Evolutionary conservation across 345 rosid species (phyloP), one percentile per base, ranked within the genome.

Genomic region (Microthlaspi erraticum): DNA sequence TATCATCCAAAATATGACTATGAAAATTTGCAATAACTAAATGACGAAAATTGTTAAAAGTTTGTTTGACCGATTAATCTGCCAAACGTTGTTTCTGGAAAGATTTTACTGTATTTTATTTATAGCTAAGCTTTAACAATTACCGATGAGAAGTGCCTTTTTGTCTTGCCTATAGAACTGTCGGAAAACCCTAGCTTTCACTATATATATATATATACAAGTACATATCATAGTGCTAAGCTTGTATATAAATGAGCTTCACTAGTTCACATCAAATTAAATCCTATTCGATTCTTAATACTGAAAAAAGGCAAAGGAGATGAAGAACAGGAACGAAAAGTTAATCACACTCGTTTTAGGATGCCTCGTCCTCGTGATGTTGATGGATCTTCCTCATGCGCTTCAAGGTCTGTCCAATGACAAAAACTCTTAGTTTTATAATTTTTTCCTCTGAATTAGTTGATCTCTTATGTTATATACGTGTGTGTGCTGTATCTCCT

Each of bases 81-180:
- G 62, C 69, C 31, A 55, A 63, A 45, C 55, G 12, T 44, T 26
- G 34, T 37, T 36, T 33, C 43, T 46, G 5, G 19, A 26, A 18
- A 48, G 14, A 8, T 33, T 56, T 18, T 4, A 26, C 36, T 54
- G 23, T 43, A 63, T 57, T 34, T 55, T 36, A 41, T 43, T 48
- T 48, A 1, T 37, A 0, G 18, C 10, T 13, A 20, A 20, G 49
- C 23, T 53, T 62, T 29, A 46, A 37, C 79, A 62, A 45, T 43
- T 75, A 68, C 72, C 78, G 62, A 75, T 60, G 70, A 37, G 45
- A 68, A 62, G 46, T 46, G 7, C 6, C 79, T 75, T 75, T 75
- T 75, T 75, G 70, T 69, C 70, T 75, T 75, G 70, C 79, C 74
- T 75, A 75, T 62, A 74, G 60, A 68, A 45, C 10, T 75, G 74